These are phyloP conservation scores for Diplodia mutila DNA, from an alignment of 2,329 filamentous ascomycete genomes.

Conservation along the genomic window DNA sequence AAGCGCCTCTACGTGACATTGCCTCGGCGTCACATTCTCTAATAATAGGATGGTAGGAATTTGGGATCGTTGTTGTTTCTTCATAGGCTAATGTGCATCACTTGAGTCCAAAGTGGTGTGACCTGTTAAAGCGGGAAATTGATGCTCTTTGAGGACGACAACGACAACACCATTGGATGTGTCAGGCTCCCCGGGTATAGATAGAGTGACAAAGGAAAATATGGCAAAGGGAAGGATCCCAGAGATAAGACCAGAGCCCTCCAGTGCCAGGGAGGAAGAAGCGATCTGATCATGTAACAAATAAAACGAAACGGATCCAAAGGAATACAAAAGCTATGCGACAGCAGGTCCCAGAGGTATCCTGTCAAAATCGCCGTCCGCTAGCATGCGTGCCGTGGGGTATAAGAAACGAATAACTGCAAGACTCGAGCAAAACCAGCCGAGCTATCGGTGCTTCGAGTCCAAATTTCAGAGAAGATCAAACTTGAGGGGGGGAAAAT, in stretches of 20 bases:
- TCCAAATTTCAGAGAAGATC: not conserved
- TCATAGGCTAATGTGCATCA: not conserved
- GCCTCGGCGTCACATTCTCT: not conserved
- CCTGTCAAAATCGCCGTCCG: not conserved
- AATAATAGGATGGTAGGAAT: not conserved
- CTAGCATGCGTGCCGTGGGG: slow-evolving; percentile 8
- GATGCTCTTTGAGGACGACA: not conserved
- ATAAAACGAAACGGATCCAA: not conserved
- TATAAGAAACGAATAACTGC: slow-evolving; percentile 5
- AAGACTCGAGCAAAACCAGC: not conserved
- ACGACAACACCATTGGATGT: not conserved
- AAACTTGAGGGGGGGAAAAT: not conserved
- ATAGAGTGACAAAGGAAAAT: not conserved
- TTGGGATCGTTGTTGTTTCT: not conserved
- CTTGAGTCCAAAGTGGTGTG: not conserved
- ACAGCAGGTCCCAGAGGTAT: not conserved
- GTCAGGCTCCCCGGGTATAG: not conserved
- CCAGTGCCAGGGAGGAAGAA: not conserved
- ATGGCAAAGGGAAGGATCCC: not conserved
- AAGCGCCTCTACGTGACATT: too few species aligned
- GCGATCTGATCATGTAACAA: not conserved
- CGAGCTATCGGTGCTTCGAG: not conserved
- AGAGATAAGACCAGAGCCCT: not conserved
- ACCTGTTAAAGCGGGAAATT: not conserved
- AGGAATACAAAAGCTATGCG: not conserved